Evolutionary conservation across 2,329 filamentous ascomycete genomes (phyloP), one percentile per base, ranked within the genome.

Genomic region (Podosphaera aphanis): DNA sequence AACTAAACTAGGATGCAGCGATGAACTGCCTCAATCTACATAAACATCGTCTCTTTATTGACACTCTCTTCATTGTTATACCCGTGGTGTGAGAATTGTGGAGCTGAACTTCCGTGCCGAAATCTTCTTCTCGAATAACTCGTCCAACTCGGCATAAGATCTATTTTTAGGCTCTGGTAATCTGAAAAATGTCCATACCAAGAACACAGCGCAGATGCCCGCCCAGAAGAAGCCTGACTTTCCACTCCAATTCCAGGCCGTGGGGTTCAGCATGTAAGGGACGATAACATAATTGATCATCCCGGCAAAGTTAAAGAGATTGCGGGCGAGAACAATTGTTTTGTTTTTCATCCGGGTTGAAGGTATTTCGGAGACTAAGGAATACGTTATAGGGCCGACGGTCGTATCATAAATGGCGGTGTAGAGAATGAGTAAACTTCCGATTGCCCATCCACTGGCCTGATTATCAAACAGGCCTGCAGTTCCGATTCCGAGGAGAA

Each of bases 311-410:
- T 65, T 64, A 53, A 64, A 66, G 6, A 56, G 51, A 39, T 59
- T 60, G 8, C 64, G 55, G 1, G 62, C 60, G 18, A 66, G 69
- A 1, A 88, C 84, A 21, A 93, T 79, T 0, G 85, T 93, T 67
- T 93, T 93, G 65, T 88, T 84, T 57, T 84, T 79, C 33, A 93
- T 69, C 27, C 64, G 60, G 2, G 60, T 61, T 0, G 64, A 64
- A 0, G 63, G 61, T 11, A 61, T 59, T 43, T 68, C 64, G 1
- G 63, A 56, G 0, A 66, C 60, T 3, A 67, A 59, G 7, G 60
- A 58, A 50, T 65, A 67, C 27, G 62, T 61, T 10, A 64, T 60
- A 1, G 64, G 64, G 1, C 65, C 66, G 8, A 67, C 57, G 0
- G 63, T 66, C 13, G 63, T 50, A 50, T 66, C 62, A 51, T 67